Percentiles rank a stretch among this genome's conserved stretches.
These are phyloP conservation scores for Boletus rufocinnamomeus DNA, from an alignment of 768 basidiomycete genomes.

Conservation along the genomic window DNA sequence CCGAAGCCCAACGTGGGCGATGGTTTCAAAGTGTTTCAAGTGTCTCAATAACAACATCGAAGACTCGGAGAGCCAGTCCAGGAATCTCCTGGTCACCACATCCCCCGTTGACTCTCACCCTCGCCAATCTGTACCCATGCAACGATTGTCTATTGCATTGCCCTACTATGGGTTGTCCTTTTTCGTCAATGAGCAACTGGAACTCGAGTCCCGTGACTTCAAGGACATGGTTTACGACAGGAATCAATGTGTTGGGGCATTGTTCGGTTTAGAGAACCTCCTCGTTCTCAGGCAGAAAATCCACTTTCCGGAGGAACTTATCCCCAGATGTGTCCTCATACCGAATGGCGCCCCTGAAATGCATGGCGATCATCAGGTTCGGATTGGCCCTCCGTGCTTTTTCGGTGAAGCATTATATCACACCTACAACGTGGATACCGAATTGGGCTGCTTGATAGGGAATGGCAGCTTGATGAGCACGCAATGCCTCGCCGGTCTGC, in stretches of 20 bases:
- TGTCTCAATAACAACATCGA: not conserved
- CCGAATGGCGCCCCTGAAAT: not conserved
- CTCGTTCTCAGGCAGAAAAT: slow-evolving; percentile 27
- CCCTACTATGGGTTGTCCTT: slow-evolving; percentile 42
- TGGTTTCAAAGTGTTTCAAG: slow-evolving; percentile 16
- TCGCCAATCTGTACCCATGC: not conserved
- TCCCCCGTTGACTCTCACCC: not conserved
- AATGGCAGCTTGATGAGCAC: slow-evolving; percentile 21
- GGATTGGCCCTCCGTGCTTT: fast-evolving
- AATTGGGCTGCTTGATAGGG: slow-evolving; percentile 20
- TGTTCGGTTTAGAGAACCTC: slow-evolving; percentile 41
- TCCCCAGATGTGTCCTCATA: not conserved
- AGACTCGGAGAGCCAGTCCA: not conserved
- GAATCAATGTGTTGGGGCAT: slow-evolving; percentile 40
- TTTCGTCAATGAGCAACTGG: slow-evolving; percentile 28
- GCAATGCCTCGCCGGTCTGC: slow-evolving; percentile 42
- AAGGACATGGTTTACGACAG: slow-evolving; percentile 40
- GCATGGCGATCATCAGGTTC: not conserved
- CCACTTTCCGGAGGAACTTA: not conserved
- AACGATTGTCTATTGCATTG: slow-evolving; percentile 27
- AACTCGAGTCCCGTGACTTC: slow-evolving; percentile 41
- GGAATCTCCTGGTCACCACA: slow-evolving; percentile 18
- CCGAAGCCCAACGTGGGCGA: slow-evolving; percentile 21
- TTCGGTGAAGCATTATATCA: not conserved
- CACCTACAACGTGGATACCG: not conserved